Evolutionary conservation across 169 alveolate species (phyloP), one percentile per base, ranked within the genome.

Genomic region (Cryptosporidium ubiquitum): DNA sequence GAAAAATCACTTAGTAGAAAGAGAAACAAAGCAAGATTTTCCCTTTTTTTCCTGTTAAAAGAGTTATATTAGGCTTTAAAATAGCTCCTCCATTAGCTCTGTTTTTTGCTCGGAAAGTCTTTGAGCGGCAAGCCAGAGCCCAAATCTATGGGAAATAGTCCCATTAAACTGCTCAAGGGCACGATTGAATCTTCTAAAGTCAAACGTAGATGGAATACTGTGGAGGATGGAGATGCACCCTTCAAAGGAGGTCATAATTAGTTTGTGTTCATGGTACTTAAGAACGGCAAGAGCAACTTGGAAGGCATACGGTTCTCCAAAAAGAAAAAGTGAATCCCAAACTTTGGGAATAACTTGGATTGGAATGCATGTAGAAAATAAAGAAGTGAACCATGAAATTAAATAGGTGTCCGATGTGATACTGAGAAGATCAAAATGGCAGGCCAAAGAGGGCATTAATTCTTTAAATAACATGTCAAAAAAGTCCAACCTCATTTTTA

Each of bases 291-390:
- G 61, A 29, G 89, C 89, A 60, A 79, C 89, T 61, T 79, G 89
- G 49, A 79, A 79, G 33, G 89, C 89, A 64, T 61, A 79, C n/a
- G 89, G 89, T 14, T 79, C 89, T 35, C 89, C 89, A 49, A 79
- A 79, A 29, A 79, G 89, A 61, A 79, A 79, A 6, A 79, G 57
- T 1, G 89, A 79, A 44, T 79, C 89, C 89, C 89, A 79, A 29
- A 79, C 75, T 26, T 66, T 79, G 5, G 89, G 89, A 33, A 79
- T 61, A 18, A 79, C 69, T 52, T 79, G 74, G 2, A 79, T 61
- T 18, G 89, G 89, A 20, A 79, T 29, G 20, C 89, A 79, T 1
- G 58, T 79, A 14, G 89, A 79, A 14, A 79, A 79, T n/a, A 79
- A 29, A 39, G 89, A 79, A 23, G 89, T 79, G 7, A 79, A 61